Evolutionary conservation across 2,329 filamentous ascomycete genomes (phyloP), one percentile per base, ranked within the genome.

Genomic region (Talaromyces sp.): DNA sequence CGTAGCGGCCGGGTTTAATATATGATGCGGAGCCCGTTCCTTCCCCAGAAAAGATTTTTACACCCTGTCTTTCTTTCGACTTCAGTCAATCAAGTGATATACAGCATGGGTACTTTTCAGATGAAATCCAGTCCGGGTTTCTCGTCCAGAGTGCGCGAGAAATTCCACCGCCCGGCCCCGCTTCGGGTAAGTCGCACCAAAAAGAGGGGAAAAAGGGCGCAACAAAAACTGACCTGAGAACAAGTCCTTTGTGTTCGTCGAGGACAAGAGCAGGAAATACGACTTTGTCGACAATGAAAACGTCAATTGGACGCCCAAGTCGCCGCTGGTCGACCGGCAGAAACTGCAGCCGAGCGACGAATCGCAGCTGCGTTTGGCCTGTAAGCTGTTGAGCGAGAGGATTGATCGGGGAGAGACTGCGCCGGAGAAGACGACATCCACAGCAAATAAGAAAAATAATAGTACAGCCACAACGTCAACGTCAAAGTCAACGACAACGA

Each of bases 311-410:
- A 65, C 68, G 27, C 70, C 73, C 4, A 58, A 63, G 3, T 72
- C 73, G 2, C 69, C 72, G 4, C 60, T 75, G 24, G 70, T 76
- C 21, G 65, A 70, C 13, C 71, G 75, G 26, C 75, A 71, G 61
- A 58, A 68, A 2, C 66, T 78, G 14, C 63, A 68, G 2, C 66
- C 68, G 7, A 68, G 72, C 24, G 55, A 76, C 4, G 74, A 76
- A 58, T 68, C 64, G 2, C 67, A 77, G 51, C 60, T 78, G 35
- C 70, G 71, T 61, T 66, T 72, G 54, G 65, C 74, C 17, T 78
- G 76, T 59, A 67, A 67, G 24, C 66, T 71, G 56, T 72, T 70
- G 26, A 68, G 67, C 56, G 69, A 70, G 63, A 70, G 58, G 54
- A 71, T 71, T 60, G 69, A 71, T 49, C 68, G 65, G 56, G 69